These are phyloP conservation scores for Artemisia princeps DNA, from an alignment of 140 eudicot genomes.

Conservation along the genomic window DNA sequence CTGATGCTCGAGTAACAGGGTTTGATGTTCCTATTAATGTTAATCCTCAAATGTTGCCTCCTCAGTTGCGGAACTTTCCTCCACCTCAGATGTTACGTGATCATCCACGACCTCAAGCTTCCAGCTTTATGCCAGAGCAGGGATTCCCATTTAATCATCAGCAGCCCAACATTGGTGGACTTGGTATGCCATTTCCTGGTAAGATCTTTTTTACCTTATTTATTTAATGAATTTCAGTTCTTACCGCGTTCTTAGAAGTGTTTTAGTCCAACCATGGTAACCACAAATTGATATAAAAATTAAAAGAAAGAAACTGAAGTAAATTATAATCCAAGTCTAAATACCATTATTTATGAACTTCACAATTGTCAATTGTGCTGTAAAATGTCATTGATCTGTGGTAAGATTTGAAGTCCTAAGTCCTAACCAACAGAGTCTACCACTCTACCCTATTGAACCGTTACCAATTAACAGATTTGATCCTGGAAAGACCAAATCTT, in stretches of 20 bases:
- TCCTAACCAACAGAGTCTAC: neutral
- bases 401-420: neutral
- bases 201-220: conserved; percentile 7
- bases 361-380: neutral
- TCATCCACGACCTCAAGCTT: conserved; percentile 46
- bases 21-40: conserved; percentile 55
- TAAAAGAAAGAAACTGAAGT: neutral
- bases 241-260: neutral
- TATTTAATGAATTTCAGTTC: neutral
- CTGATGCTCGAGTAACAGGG: conserved; percentile 49
- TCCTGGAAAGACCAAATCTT: neutral
- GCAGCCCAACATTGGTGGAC: conserved; percentile 48
- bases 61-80: conserved; percentile 61
- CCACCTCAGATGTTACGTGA: conserved; percentile 52
- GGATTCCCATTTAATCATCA: conserved; percentile 63
- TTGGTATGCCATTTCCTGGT: conserved; percentile 68
- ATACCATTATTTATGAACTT: neutral
- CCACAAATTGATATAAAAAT: neutral
- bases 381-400: neutral
- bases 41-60: conserved; percentile 61
- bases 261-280: neutral
- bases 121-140: conserved; percentile 57
- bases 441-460: neutral
- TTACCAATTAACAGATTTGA: neutral
- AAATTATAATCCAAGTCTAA: neutral